These are phyloP conservation scores for Tulasnella sp. DNA, from an alignment of 768 basidiomycete species.

Conservation along the genomic window DNA sequence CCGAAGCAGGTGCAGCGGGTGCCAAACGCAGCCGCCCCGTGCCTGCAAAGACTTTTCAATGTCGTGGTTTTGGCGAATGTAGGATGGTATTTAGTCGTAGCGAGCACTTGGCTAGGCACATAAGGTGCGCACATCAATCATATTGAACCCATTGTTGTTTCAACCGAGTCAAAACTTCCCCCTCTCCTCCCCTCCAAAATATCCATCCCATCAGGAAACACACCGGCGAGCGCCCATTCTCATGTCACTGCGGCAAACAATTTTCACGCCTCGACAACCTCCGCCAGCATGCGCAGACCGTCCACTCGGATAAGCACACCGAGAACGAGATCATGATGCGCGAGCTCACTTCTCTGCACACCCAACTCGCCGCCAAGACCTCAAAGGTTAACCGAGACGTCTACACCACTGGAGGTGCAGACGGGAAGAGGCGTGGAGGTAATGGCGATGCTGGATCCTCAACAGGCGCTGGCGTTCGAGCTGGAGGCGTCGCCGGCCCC, in stretches of 20 bases:
- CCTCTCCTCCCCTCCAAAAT: slow-evolving; percentile 19
- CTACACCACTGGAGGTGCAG: neutral
- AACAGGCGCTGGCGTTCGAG: slow-evolving; percentile 17
- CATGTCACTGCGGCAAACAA: slow-evolving; percentile 90
- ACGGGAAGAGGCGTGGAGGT: slow-evolving; percentile 12
- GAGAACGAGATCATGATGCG: slow-evolving; percentile 89
- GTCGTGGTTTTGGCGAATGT: slow-evolving; percentile 89
- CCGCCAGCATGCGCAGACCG: slow-evolving; percentile 92
- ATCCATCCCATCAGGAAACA: slow-evolving; percentile 60
- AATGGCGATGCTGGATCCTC: neutral
- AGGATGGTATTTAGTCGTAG: slow-evolving; percentile 92
- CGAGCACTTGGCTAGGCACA: slow-evolving; percentile 92
- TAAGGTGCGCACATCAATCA: too few species aligned
- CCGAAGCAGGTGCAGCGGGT: neutral
- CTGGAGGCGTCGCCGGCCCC: slow-evolving; percentile 33
- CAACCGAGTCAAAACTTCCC: neutral
- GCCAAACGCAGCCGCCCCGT: slow-evolving; percentile 65
- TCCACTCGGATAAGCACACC: slow-evolving; percentile 81
- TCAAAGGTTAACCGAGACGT: slow-evolving; percentile 9
- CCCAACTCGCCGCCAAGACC: slow-evolving; percentile 47
- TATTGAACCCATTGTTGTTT: neutral
- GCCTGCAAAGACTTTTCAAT: slow-evolving; percentile 90
- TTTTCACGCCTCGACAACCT: slow-evolving; percentile 96
- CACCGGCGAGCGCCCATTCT: slow-evolving; percentile 93
- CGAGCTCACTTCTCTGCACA: slow-evolving; percentile 72